These are phyloP conservation scores for Rhizopogon vesiculosus DNA, from an alignment of 768 basidiomycete species.

Conservation along the genomic window DNA sequence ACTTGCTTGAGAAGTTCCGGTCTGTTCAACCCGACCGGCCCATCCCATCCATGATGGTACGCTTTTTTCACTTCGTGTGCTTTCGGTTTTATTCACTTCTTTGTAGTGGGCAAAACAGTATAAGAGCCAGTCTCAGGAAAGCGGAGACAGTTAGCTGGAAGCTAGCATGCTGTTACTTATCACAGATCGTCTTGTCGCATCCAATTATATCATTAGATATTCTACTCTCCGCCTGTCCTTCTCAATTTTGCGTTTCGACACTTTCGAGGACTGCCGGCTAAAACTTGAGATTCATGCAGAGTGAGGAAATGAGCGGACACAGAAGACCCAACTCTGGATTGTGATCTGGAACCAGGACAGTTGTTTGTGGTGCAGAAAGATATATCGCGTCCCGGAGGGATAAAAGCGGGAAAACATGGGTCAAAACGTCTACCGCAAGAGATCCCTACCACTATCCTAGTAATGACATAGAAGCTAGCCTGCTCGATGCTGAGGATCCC, in stretches of 20 bases:
- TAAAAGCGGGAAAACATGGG: constrained; percentile 43
- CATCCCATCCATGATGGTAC: constrained; percentile 78
- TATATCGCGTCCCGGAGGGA: constrained; percentile 46
- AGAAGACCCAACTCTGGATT: constrained; percentile 13
- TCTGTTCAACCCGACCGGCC: constrained; percentile 54
- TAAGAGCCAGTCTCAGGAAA: constrained; percentile 20
- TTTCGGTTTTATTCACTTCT: constrained; percentile 3
- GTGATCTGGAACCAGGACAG: constrained; percentile 34
- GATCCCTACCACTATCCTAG: constrained; percentile 43
- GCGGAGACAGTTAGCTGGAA: neutral
- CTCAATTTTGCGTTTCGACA: neutral
- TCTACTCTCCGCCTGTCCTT: neutral
- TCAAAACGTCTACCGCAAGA: constrained; percentile 46
- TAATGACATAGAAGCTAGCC: constrained; percentile 32
- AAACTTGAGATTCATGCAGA: neutral
- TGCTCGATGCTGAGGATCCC: constrained; percentile 30
- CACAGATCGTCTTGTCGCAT: neutral
- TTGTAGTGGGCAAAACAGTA: constrained; percentile 50
- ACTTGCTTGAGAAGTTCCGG: constrained; percentile 40
- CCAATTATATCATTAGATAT: neutral
- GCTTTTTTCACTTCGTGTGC: constrained; percentile 18
- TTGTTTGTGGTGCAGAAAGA: constrained; percentile 57
- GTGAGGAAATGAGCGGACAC: no score
- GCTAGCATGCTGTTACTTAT: neutral
- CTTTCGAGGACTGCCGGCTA: neutral